These are phyloP conservation scores for Phytophthora syringae DNA, from an alignment of 352 stramenopile species.

Conservation along the genomic window DNA sequence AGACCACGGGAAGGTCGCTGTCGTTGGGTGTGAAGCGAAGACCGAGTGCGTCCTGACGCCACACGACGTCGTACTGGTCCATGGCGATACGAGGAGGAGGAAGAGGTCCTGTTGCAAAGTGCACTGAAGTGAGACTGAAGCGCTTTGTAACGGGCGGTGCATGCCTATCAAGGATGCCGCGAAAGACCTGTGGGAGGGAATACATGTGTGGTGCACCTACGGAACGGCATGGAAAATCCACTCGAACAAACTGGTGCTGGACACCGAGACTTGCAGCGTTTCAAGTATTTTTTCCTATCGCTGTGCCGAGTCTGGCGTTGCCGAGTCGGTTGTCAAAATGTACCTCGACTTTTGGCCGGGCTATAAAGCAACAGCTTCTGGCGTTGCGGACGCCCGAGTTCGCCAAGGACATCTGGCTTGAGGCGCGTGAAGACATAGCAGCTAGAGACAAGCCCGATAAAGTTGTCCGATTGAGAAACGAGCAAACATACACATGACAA, in stretches of 20 bases:
- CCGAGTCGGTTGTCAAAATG: not conserved
- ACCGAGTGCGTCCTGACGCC: conserved; percentile 56
- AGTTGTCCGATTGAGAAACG: conserved; percentile 12
- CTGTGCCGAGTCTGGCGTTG: not conserved
- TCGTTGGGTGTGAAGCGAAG: conserved; percentile 82
- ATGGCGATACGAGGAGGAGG: not conserved
- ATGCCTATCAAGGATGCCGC: conserved; percentile 25
- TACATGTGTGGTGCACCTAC: conserved; percentile 18
- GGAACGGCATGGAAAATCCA: conserved; percentile 31
- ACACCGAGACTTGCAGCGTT: conserved; percentile 21
- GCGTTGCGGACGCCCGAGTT: conserved; percentile 13
- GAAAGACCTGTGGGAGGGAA: not conserved
- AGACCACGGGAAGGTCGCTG: conserved; percentile 71
- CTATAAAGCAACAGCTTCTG: conserved; percentile 7
- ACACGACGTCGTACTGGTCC: conserved; percentile 64
- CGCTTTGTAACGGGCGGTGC: conserved; percentile 33
- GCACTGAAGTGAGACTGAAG: conserved; percentile 25
- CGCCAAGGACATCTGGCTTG: conserved; percentile 32
- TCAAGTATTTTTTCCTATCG: conserved; percentile 2
- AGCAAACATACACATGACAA: conserved; percentile 20
- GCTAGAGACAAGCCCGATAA: conserved; percentile 17
- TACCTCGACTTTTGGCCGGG: not conserved
- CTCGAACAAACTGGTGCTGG: too few species aligned
- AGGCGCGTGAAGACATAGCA: conserved; percentile 21
- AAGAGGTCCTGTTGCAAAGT: conserved; percentile 23